Evolutionary conservation across 352 stramenopile genomes (phyloP).

Genomic region (Globisporangium megalacanthum): DNA sequence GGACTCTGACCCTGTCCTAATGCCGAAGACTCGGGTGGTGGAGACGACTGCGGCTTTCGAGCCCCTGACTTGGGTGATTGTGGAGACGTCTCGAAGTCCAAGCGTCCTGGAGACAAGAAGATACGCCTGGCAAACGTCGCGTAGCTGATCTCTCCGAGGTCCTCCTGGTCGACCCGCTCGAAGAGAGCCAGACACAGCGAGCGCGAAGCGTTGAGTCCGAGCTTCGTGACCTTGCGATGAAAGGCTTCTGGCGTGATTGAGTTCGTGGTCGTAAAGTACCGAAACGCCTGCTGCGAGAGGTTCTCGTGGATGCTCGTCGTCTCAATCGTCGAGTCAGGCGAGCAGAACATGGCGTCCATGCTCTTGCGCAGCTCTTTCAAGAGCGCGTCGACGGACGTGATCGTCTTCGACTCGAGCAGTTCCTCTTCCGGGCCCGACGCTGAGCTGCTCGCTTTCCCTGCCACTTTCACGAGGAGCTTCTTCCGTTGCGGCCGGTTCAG

Average conservation of each 20-base stretch:
- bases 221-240: conserved; percentile 51
- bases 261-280: conserved; percentile 74
- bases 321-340: conserved; percentile 26
- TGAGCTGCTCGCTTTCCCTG: conserved; percentile 4
- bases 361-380: conserved; percentile 45
- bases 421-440: conserved; percentile 3
- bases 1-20: not conserved
- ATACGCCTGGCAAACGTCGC: conserved; percentile 51
- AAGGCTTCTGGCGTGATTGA: conserved; percentile 65
- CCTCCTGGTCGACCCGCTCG: conserved; percentile 51
- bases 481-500: conserved; percentile 13
- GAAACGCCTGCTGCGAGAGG: conserved; percentile 60
- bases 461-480: conserved; percentile 9
- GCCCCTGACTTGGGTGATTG: not conserved
- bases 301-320: conserved; percentile 48
- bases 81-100: conserved; percentile 12
- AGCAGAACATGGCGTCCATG: conserved; percentile 44
- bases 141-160: conserved; percentile 61
- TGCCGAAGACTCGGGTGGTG: not conserved
- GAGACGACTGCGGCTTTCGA: not conserved
- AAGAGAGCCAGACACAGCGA: conserved; percentile 55
- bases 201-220: conserved; percentile 42
- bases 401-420: conserved; percentile 7
- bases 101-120: conserved; percentile 40
- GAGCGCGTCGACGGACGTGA: conserved; percentile 37